Percentiles rank a stretch among this genome's conserved stretches.
Conservation (phyloP, 2,329 filamentous ascomycete genomes). For the Massarina eburnea region DNA sequence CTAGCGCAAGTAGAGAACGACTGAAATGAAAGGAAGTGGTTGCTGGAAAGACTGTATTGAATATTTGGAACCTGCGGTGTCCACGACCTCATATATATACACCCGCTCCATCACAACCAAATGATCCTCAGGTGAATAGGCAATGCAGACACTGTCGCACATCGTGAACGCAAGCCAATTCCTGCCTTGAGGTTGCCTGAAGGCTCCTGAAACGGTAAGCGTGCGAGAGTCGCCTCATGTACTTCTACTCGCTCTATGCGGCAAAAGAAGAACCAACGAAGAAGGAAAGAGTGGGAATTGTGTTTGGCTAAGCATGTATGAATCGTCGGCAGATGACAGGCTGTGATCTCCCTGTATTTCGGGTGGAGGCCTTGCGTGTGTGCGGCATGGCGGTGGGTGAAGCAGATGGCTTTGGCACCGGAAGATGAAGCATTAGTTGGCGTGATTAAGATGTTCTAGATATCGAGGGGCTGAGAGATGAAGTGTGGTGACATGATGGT, state of each 20-base stretch:
- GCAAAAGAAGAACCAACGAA: constrained; percentile 2
- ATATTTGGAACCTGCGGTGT: background rate
- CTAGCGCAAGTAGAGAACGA: constrained; percentile 25
- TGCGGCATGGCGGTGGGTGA: no score
- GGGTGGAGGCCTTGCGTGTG: background rate
- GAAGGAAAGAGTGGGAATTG: constrained; percentile 10
- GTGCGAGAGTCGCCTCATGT: constrained; percentile 20
- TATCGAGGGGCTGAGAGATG: no score
- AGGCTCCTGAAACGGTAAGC: constrained; percentile 21
- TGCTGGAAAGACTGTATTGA: constrained; percentile 12
- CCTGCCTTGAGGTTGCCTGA: background rate
- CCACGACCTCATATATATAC: constrained; percentile 14
- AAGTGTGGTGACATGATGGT: no score
- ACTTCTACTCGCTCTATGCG: constrained; percentile 14
- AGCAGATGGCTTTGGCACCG: no score
- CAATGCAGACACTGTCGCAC: constrained; percentile 11
- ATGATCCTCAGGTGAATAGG: constrained; percentile 12
- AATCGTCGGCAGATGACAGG: constrained; percentile 1
- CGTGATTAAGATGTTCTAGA: no score
- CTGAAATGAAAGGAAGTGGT: constrained; percentile 9
- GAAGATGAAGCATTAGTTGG: no score
- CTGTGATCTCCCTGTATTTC: background rate
- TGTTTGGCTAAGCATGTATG: constrained; percentile 2
- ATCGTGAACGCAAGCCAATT: constrained; percentile 4
- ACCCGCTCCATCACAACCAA: constrained; percentile 1